A percentile compares a stretch with the other conserved stretches of the same genome.
phyloP scores from a whole-genome alignment of 306 rosid species.

The Fragaria iinumae region DNA sequence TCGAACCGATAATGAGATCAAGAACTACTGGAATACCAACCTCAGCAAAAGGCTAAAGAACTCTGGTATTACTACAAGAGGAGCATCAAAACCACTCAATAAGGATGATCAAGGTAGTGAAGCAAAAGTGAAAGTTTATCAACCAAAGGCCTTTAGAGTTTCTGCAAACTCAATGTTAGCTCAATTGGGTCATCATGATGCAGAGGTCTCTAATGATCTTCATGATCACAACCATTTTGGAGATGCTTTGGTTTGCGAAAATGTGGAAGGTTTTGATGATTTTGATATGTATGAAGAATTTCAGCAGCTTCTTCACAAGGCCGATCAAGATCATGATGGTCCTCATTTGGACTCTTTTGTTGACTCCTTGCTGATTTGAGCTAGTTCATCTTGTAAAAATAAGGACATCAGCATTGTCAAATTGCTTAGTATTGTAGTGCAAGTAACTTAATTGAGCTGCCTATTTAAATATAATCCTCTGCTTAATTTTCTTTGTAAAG shows the following conservation, averaged over 20 bases:
- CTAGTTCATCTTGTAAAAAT: not conserved
- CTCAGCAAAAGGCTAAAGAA: constrained; percentile 41
- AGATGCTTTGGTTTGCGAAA: constrained; percentile 4
- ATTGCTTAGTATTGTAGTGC: not conserved
- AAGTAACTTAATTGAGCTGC: not conserved
- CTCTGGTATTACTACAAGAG: constrained; percentile 15
- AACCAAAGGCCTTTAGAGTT: constrained; percentile 49
- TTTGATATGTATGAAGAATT: constrained; percentile 34
- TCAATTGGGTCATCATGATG: not conserved
- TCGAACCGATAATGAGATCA: constrained; percentile 76
- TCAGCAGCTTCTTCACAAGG: constrained; percentile 40
- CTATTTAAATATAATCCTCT: not conserved
- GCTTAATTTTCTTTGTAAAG: not conserved
- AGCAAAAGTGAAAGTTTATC: constrained; percentile 33
- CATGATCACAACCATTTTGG: constrained; percentile 1
- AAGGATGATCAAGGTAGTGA: constrained; percentile 2
- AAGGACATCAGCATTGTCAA: not conserved
- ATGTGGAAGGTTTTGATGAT: not conserved
- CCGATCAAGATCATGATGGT: constrained; percentile 28
- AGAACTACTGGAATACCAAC: constrained; percentile 73
- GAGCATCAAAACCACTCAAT: constrained; percentile 3
- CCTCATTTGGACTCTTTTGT: constrained; percentile 39
- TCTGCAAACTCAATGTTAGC: constrained; percentile 15
- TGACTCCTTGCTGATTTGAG: constrained; percentile 36
- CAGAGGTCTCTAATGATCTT: constrained; percentile 1